These are phyloP conservation scores for Pyrenochaeta sp. DNA, from an alignment of 2,329 filamentous ascomycete species.

Conservation along the genomic window DNA sequence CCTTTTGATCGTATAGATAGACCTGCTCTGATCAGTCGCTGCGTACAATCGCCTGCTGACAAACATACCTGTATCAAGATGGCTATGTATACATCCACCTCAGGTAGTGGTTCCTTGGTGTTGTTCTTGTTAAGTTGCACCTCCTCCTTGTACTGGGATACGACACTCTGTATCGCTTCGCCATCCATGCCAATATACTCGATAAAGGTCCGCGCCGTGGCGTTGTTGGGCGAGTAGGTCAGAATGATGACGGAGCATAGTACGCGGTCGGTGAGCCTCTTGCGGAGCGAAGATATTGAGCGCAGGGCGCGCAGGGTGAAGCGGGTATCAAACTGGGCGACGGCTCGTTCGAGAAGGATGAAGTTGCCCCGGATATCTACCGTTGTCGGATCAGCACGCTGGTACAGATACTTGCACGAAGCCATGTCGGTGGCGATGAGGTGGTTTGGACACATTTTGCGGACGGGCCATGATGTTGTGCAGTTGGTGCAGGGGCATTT, in stretches of 20 bases:
- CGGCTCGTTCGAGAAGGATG: conserved; percentile 86
- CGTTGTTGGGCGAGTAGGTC: conserved; percentile 75
- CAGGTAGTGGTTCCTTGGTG: conserved; percentile 79
- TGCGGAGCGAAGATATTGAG: conserved; percentile 94
- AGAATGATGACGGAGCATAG: conserved; percentile 82
- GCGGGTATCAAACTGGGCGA: conserved; percentile 90
- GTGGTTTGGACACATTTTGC: conserved; percentile 41
- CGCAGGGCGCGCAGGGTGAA: conserved; percentile 94
- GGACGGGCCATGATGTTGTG: conserved; percentile 23
- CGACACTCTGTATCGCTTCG: conserved; percentile 66
- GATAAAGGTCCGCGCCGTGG: conserved; percentile 74
- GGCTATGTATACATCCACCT: conserved; percentile 87
- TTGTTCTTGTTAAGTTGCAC: conserved; percentile 65
- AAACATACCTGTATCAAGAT: conserved; percentile 66
- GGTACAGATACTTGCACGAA: conserved; percentile 38
- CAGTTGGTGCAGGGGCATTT: conserved; percentile 34
- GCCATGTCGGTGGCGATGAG: conserved; percentile 42
- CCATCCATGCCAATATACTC: conserved; percentile 73
- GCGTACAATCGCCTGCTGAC: neutral
- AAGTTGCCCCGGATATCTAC: conserved; percentile 96
- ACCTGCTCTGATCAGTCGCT: conserved; percentile 67
- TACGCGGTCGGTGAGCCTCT: conserved; percentile 84
- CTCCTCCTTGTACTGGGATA: conserved; percentile 71
- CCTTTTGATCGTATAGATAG: conserved; percentile 84
- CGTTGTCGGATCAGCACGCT: conserved; percentile 41